Conservation (phyloP, 2,329 filamentous ascomycete genomes). For the Emergomyces africanus region DNA sequence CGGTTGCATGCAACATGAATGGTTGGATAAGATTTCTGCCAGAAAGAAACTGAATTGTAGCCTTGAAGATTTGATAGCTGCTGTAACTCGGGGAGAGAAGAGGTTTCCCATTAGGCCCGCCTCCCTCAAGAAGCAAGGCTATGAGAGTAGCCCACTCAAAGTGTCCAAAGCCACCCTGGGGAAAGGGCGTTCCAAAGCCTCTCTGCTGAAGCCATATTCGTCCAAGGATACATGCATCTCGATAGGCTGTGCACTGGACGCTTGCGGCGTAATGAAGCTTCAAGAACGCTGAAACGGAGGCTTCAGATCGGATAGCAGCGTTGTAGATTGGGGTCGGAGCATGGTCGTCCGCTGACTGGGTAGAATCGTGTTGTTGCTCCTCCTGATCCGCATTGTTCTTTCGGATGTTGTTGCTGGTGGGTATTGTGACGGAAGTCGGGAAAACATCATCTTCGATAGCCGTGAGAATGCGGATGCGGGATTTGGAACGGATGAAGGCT, state of each 20-base stretch:
- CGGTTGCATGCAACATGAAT: conserved; percentile 33
- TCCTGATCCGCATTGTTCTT: conserved; percentile 30
- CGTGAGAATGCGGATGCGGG: conserved; percentile 63
- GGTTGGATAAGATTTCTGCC: conserved; percentile 61
- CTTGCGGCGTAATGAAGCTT: conserved; percentile 59
- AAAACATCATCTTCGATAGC: conserved; percentile 60
- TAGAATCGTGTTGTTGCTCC: conserved; percentile 28
- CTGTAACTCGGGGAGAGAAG: conserved; percentile 70
- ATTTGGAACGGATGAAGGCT: conserved; percentile 32
- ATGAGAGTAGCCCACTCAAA: conserved; percentile 83
- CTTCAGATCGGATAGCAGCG: conserved; percentile 66
- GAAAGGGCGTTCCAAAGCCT: conserved; percentile 58
- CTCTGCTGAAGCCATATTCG: conserved; percentile 82
- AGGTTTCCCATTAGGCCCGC: conserved; percentile 56
- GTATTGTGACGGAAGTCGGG: conserved; percentile 54
- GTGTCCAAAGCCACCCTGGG: conserved; percentile 73
- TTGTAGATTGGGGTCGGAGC: conserved; percentile 76
- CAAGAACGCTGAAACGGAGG: conserved; percentile 59
- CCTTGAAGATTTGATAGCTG: conserved; percentile 90
- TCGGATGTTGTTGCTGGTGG: conserved; percentile 58
- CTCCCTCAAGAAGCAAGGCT: conserved; percentile 67
- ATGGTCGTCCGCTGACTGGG: background rate
- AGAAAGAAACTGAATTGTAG: conserved; percentile 74
- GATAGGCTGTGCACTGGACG: conserved; percentile 58
- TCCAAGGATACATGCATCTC: conserved; percentile 75